Evolutionary conservation across 176 grass and related monocot genomes (phyloP), one percentile per base, ranked within the genome.

Genomic region (Metroxylon sagu): DNA sequence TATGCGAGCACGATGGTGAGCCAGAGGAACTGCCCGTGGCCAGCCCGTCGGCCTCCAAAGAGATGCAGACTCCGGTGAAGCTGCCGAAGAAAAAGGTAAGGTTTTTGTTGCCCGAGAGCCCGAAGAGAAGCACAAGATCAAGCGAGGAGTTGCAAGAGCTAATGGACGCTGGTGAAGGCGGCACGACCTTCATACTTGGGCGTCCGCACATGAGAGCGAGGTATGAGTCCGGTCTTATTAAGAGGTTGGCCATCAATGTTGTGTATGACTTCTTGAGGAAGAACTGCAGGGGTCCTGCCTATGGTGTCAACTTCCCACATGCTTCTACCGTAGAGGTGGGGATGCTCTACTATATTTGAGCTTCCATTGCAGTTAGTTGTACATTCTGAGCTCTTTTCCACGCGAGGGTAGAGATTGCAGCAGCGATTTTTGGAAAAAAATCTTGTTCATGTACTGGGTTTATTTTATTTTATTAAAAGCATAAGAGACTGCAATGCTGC

Each of bases 181-280:
- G 93, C 66, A 92, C 92, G 93, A 87, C 84, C 26, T 98, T 92
- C 81, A 98, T 98, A 71, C 77, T 89, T 0, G 84, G 81, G 23
- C 55, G 85, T 65, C 92, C 72, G 29, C 82, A 98, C 63, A 81
- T 98, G 51, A 85, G 78, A 77, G 87, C 93, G 4, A 92, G 85
- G 84, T 81, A 52, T n/a, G 93, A 87, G 1, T 98, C 93, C 14
- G 74, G 87, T 67, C 76, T 98, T 49, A 15, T 92, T 59, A 80
- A 85, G 58, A 83, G 84, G 73, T 53, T n/a, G n/a, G n/a, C n/a
- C n/a, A 98, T 98, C 71, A 83, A 98, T 75, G 74, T 83, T 52
- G 77, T 62, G n/a, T 98, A 98, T 52, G 93, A 88, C 53, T 92
- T 98, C 80, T 54, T 98, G 70, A 77, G 87, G 66, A 57, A 84